phyloP scores from a whole-genome alignment of 148 eudicot genomes.

The Bassia scoparia region DNA sequence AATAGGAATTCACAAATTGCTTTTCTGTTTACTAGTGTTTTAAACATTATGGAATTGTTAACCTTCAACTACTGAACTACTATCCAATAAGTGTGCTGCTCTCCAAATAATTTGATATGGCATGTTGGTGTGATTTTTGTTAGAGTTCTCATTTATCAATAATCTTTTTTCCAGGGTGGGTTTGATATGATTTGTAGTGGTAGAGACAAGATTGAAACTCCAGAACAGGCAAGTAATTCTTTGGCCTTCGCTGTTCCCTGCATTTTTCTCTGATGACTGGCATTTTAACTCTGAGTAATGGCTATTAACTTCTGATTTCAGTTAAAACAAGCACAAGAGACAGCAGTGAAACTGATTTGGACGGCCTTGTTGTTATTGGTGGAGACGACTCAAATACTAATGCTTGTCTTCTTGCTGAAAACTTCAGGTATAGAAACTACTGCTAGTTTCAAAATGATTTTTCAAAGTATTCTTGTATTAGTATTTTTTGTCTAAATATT shows the following conservation, averaged over 20 bases:
- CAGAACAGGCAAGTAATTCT: conserved; percentile 78
- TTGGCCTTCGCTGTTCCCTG: not conserved
- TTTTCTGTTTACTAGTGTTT: too few species aligned
- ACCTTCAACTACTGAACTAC: too few species aligned
- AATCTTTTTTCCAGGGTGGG: conserved; percentile 75
- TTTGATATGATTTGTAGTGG: conserved; percentile 97
- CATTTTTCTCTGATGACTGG: not conserved
- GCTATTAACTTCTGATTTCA: conserved; percentile 32
- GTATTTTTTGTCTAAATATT: not conserved
- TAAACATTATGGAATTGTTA: too few species aligned
- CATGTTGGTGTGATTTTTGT: not conserved
- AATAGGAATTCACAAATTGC: not conserved
- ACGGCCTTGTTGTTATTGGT: conserved; percentile 97
- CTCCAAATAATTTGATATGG: not conserved
- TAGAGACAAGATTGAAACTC: conserved; percentile 99
- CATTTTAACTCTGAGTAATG: not conserved
- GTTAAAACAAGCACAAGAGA: conserved; percentile 98
- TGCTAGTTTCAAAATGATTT: not conserved
- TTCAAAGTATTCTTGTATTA: not conserved
- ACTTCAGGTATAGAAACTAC: conserved; percentile 58
- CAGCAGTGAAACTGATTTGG: conserved; percentile 80
- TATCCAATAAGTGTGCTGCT: not conserved
- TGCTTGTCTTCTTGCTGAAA: conserved; percentile 97
- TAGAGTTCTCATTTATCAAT: not conserved
- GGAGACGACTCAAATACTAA: conserved; percentile 99